phyloP scores from a whole-genome alignment of 2,329 filamentous ascomycete genomes.

The Purpureocillium takamizusanense region DNA sequence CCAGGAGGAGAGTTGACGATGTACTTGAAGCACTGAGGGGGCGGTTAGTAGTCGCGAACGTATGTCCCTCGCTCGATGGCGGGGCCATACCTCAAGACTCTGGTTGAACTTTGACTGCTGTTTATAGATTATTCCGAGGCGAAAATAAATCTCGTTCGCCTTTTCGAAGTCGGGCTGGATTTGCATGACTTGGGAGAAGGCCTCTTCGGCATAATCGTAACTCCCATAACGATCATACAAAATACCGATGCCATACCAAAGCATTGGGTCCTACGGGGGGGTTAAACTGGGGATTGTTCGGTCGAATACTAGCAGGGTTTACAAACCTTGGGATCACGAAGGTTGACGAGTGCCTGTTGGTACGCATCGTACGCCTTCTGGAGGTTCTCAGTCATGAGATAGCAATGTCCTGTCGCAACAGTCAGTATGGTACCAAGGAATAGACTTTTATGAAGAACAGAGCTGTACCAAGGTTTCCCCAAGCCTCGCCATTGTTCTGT shows the following conservation, averaged over 20 bases:
- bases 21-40: constrained; percentile 83
- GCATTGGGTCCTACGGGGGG: constrained; percentile 67
- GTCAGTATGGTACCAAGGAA: constrained; percentile 10
- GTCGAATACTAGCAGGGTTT: not conserved
- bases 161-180: constrained; percentile 98
- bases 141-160: constrained; percentile 98
- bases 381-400: constrained; percentile 96
- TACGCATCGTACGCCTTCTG: constrained; percentile 97
- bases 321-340: constrained; percentile 81
- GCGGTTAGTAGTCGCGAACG: not conserved
- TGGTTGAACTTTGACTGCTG: constrained; percentile 90
- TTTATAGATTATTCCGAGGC: constrained; percentile 98
- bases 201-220: constrained; percentile 93
- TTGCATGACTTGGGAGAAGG: constrained; percentile 97
- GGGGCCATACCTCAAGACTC: constrained; percentile 71
- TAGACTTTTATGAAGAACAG: constrained; percentile 13
- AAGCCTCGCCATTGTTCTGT: constrained; percentile 82
- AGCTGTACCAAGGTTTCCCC: constrained; percentile 79
- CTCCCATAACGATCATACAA: constrained; percentile 95
- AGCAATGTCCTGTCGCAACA: constrained; percentile 69
- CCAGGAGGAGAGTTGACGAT: constrained; percentile 89
- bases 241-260: constrained; percentile 98
- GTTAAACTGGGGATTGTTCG: constrained; percentile 5
- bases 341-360: constrained; percentile 87
- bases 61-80: not conserved